Evolutionary conservation across 1,284 basidiomycete species (phyloP), one percentile per base, ranked within the genome.

Genomic region (Fistulinella staudtii): DNA sequence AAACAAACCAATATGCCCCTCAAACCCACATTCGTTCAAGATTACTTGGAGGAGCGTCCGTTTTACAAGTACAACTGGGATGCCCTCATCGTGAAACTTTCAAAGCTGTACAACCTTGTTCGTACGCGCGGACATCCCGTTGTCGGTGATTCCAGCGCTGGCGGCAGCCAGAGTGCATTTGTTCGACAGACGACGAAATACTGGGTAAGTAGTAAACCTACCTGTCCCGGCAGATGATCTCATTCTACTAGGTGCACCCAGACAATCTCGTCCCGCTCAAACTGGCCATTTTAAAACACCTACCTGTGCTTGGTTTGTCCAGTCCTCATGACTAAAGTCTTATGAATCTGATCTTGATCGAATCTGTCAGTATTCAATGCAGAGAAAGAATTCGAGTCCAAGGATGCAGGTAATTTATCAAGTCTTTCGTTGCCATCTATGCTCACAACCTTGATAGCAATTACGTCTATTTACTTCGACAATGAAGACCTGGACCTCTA

Each of bases 161-260:
- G 95, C 40, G 95, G 95, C 2, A 89, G 72, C 53, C 95, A 99
- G 71, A 95, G 90, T 58, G 96, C 95, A 0, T 99, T 99, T 59
- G 93, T 98, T 9, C 75, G 95, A 39, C 93, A 96, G 67, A 99
- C 95, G 28, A 99, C 95, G 14, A 99, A 99, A 68, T 99, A 99
- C 66, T 99, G 95, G 95, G 95, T 91, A 55, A 50, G 72, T 65
- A 15, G 72, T 65, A 17, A 18, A 44, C 27, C 15, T 27, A n/a
- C 43, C 31, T 24, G 3, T 39, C 24, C 11, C 36, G n/a, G 6
- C 25, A 39, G 17, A 4, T 21, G 11, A 4, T 41, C 54, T 62
- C 18, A 50, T 14, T 9, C 13, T 8, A 24, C 39, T 35, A 89
- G 86, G 85, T 95, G 1, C 93, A 96, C 64, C 88, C 87, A 8